phyloP scores from a whole-genome alignment of 2,329 filamentous ascomycete species.

The Didymella pinodella region DNA sequence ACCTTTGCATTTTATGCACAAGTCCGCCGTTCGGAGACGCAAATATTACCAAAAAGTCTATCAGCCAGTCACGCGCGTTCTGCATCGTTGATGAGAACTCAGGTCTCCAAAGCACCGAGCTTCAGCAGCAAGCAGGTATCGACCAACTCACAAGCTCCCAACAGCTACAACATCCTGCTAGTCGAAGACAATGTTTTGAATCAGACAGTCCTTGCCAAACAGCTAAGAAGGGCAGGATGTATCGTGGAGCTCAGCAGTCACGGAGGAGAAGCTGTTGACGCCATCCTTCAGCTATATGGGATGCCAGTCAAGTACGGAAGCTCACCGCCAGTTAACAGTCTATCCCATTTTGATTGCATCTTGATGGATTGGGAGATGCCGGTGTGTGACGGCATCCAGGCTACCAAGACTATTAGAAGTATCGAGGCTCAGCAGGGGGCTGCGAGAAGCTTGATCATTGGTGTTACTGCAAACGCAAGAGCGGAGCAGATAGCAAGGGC shows the following conservation, averaged over 20 bases:
- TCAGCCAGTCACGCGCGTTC: not conserved
- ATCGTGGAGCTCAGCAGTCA: conserved; percentile 36
- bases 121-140: not conserved
- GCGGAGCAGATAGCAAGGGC: conserved; percentile 34
- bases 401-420: not conserved
- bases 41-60: not conserved
- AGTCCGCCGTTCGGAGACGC: conserved; percentile 8
- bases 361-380: conserved; percentile 46
- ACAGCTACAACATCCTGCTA: conserved; percentile 25
- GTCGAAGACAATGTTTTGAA: conserved; percentile 48
- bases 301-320: not conserved
- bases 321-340: not conserved
- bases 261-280: conserved; percentile 36
- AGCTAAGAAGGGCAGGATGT: conserved; percentile 34
- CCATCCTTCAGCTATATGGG: conserved; percentile 16
- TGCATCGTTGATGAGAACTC: not conserved
- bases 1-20: conserved; percentile 39
- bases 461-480: conserved; percentile 41
- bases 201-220: conserved; percentile 37
- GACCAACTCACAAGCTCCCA: not conserved
- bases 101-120: not conserved
- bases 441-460: conserved; percentile 33
- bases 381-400: conserved; percentile 13
- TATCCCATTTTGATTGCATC: conserved; percentile 12
- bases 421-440: conserved; percentile 26